A percentile compares a stretch with the other conserved stretches of the same genome.
These are phyloP conservation scores for Phytophthora pluvialis DNA, from an alignment of 352 stramenopile species.

Conservation along the genomic window DNA sequence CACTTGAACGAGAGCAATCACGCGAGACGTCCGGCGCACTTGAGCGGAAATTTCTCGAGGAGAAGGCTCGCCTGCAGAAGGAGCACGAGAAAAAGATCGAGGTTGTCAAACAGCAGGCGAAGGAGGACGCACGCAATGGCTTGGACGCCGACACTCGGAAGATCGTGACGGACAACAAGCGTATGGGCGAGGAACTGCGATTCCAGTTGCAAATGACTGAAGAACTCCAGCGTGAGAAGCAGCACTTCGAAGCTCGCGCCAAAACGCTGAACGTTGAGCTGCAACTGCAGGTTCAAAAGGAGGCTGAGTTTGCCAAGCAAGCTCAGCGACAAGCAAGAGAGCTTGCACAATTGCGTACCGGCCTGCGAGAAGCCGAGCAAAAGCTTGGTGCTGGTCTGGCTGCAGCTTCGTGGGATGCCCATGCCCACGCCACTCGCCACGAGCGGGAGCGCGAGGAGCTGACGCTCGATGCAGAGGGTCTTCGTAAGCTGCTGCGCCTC, in stretches of 20 bases:
- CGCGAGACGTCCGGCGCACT: slow-evolving; percentile 67
- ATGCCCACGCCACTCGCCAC: slow-evolving; percentile 49
- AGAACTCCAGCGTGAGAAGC: slow-evolving; percentile 88
- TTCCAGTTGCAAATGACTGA: slow-evolving; percentile 92
- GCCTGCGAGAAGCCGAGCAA: slow-evolving; percentile 80
- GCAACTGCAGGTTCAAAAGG: slow-evolving; percentile 83
- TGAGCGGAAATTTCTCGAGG: slow-evolving; percentile 90
- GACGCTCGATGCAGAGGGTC: slow-evolving; percentile 83
- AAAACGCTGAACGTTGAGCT: slow-evolving; percentile 78
- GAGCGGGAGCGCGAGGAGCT: slow-evolving; percentile 84
- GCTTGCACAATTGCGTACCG: slow-evolving; percentile 71
- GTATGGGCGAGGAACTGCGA: slow-evolving; percentile 93
- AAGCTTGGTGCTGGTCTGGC: slow-evolving; percentile 71
- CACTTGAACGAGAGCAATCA: slow-evolving; percentile 53
- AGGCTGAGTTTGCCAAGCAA: slow-evolving; percentile 87
- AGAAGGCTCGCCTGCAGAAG: slow-evolving; percentile 85
- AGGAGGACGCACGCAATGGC: slow-evolving; percentile 89
- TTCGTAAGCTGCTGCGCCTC: slow-evolving; percentile 86
- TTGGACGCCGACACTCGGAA: slow-evolving; percentile 92
- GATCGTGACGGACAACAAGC: slow-evolving; percentile 92
- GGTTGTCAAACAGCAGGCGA: slow-evolving; percentile 87
- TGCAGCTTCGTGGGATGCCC: slow-evolving; percentile 73
- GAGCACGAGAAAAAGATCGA: slow-evolving; percentile 88
- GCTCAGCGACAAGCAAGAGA: slow-evolving; percentile 79
- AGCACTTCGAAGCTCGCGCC: slow-evolving; percentile 61